Conservation (phyloP, 805 yeast species). For the Ogataea pilisensis region DNA sequence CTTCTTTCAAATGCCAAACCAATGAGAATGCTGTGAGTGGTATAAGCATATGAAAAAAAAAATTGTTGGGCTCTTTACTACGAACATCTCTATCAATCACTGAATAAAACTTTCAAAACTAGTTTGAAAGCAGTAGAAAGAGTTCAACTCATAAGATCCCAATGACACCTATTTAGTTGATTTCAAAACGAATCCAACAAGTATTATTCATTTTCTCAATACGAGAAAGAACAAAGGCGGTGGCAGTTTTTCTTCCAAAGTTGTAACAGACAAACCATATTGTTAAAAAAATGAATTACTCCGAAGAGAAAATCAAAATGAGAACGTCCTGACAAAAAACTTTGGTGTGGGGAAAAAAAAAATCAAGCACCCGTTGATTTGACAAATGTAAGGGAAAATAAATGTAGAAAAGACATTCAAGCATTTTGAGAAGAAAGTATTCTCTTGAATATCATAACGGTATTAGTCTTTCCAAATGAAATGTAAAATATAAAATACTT, state of each 20-base stretch:
- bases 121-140: constrained; percentile 27
- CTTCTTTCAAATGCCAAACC: background rate
- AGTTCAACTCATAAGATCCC: constrained; percentile 85
- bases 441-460: too few relatives aligned
- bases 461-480: background rate
- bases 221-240: constrained; percentile 50
- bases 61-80: constrained; percentile 92
- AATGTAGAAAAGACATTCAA: constrained; percentile 7
- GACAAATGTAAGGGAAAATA: constrained; percentile 11
- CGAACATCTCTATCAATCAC: constrained; percentile 48
- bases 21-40: background rate
- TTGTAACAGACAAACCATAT: constrained; percentile 87
- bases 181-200: constrained; percentile 40
- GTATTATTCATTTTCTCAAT: constrained; percentile 35
- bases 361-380: too few relatives aligned
- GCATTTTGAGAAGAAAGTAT: constrained; percentile 5
- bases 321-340: constrained; percentile 78
- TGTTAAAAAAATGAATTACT: constrained; percentile 29
- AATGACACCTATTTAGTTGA: constrained; percentile 33
- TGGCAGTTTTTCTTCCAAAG: constrained; percentile 83
- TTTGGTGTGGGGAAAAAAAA: constrained; percentile 53
- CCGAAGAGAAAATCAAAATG: constrained; percentile 15
- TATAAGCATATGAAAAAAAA: constrained; percentile 6
- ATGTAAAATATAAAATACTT: constrained; percentile 44
- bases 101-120: constrained; percentile 4